phyloP scores from a whole-genome alignment of 2,329 filamentous ascomycete genomes.

The Acephala macrosclerotiorum region DNA sequence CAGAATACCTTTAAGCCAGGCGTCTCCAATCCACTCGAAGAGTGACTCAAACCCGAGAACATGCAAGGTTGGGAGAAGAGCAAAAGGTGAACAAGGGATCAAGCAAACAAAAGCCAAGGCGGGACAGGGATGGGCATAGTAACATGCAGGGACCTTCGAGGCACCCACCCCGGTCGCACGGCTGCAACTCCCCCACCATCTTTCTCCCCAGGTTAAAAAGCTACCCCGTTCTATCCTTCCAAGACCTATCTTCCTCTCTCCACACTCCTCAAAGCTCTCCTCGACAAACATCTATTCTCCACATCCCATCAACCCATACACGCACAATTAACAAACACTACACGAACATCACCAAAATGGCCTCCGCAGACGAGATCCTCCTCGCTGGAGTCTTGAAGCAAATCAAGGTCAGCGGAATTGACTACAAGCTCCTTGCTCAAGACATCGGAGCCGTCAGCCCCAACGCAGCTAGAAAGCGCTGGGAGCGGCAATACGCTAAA shows the following conservation, averaged over 20 bases:
- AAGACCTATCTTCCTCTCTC: neutral
- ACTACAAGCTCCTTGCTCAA: neutral
- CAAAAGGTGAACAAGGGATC: no score
- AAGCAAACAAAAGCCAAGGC: neutral
- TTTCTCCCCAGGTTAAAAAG: neutral
- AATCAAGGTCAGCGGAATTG: neutral
- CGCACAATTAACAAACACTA: neutral
- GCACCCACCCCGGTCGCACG: neutral
- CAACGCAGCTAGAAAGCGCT: neutral
- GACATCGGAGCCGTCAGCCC: neutral
- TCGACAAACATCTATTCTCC: neutral
- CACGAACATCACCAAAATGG: neutral
- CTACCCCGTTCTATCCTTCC: neutral
- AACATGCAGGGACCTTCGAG: neutral
- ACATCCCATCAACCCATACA: neutral
- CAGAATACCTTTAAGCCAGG: no score
- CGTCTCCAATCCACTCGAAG: no score
- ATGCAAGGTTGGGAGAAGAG: no score
- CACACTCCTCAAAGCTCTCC: neutral
- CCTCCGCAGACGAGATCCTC: conserved; percentile 1
- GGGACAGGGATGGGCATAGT: neutral
- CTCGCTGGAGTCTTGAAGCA: neutral
- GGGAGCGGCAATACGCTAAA: neutral
- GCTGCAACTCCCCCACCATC: neutral
- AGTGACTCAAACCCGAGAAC: no score